Percentiles rank a stretch among this genome's conserved stretches.
phyloP scores from a whole-genome alignment of 306 rosid genomes.

The Luffa acutangula region DNA sequence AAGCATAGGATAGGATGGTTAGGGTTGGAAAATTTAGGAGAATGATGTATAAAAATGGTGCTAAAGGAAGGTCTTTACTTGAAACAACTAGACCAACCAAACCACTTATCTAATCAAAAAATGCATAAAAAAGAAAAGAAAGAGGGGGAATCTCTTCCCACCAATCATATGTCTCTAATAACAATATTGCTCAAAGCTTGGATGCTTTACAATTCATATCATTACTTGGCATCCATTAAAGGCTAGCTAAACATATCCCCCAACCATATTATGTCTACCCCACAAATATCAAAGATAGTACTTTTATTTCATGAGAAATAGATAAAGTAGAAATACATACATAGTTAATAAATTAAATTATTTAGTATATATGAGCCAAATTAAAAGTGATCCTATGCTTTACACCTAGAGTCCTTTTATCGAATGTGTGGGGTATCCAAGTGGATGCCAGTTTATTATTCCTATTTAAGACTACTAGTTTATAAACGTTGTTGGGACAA shows the following conservation, averaged over 20 bases:
- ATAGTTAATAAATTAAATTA: background rate
- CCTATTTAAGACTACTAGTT: background rate
- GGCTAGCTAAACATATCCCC: background rate
- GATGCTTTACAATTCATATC: slow-evolving; percentile 4
- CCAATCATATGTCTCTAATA: background rate
- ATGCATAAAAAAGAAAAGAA: background rate
- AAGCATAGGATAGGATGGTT: background rate
- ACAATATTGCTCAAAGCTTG: background rate
- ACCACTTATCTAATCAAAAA: background rate
- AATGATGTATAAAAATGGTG: background rate
- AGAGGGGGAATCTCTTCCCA: background rate
- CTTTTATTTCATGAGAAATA: background rate
- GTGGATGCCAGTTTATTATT: background rate
- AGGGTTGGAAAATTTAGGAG: background rate
- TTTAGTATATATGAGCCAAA: background rate
- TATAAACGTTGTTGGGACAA: no score
- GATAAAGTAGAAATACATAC: background rate
- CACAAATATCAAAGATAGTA: background rate
- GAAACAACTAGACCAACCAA: background rate
- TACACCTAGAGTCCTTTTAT: background rate
- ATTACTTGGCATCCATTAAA: background rate
- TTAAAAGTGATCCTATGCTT: background rate
- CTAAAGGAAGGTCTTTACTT: background rate
- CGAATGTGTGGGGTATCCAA: background rate
- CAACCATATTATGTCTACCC: background rate